Evolutionary conservation across 352 stramenopile genomes (phyloP).

Genomic region (Salisapilia sapeloensis): DNA sequence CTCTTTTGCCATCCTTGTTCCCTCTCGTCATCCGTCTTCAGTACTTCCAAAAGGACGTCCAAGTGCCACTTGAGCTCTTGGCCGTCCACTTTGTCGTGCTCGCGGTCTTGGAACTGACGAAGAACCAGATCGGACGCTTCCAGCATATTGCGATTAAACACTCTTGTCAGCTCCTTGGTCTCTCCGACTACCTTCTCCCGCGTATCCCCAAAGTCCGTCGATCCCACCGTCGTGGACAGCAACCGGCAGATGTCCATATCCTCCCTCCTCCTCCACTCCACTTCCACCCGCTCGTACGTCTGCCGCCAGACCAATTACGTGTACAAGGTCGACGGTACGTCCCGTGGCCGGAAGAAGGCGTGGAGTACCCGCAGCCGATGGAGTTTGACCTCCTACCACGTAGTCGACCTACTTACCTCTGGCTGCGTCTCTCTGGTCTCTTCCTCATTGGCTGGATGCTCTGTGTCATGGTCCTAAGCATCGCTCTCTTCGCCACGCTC

Average conservation of each 20-base stretch:
- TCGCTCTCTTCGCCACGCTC: conserved; percentile 48
- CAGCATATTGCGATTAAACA: conserved; percentile 47
- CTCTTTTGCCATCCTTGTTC: conserved; percentile 38
- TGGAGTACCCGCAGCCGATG: conserved; percentile 42
- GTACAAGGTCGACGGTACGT: conserved; percentile 60
- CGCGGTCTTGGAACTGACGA: conserved; percentile 84
- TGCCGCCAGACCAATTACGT: conserved; percentile 50
- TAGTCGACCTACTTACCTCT: conserved; percentile 25
- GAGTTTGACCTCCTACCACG: conserved; percentile 60
- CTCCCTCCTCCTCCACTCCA: conserved; percentile 55
- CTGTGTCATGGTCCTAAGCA: conserved; percentile 35
- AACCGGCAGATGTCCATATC: conserved; percentile 12
- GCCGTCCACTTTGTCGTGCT: conserved; percentile 92
- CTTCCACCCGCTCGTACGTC: conserved; percentile 55
- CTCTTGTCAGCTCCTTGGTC: conserved; percentile 35
- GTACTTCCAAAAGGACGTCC: conserved; percentile 86
- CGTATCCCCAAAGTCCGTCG: conserved; percentile 12
- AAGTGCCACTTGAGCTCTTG: conserved; percentile 92
- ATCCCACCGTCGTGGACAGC: conserved; percentile 8
- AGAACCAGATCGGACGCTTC: conserved; percentile 69
- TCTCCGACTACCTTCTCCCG: conserved; percentile 55
- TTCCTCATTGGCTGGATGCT: conserved; percentile 38
- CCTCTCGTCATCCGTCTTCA: conserved; percentile 79
- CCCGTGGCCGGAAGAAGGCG: conserved; percentile 67
- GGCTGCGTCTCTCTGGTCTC: conserved; percentile 28